phyloP scores from a whole-genome alignment of 306 rosid species.

The Acacia melanoxylon region DNA sequence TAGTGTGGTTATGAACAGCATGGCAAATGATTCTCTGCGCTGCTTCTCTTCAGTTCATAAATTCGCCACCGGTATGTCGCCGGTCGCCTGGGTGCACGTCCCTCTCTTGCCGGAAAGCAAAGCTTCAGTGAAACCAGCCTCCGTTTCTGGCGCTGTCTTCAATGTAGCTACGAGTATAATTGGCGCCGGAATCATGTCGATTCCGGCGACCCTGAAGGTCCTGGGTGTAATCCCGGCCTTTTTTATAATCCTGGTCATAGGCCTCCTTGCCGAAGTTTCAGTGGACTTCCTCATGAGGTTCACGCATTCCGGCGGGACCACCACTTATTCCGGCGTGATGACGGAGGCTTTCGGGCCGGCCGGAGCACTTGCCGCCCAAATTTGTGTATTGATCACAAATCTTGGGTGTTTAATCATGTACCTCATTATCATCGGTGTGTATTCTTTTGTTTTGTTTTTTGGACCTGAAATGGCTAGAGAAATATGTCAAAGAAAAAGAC shows the following conservation, averaged over 20 bases:
- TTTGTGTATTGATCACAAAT: slow-evolving; percentile 70
- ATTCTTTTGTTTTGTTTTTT: neutral
- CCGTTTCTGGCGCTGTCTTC: slow-evolving; percentile 77
- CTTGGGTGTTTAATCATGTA: slow-evolving; percentile 86
- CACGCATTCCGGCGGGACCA: slow-evolving; percentile 64
- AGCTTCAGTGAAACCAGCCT: slow-evolving; percentile 32
- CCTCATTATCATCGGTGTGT: slow-evolving; percentile 70
- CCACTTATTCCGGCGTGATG: slow-evolving; percentile 87
- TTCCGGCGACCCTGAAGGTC: slow-evolving; percentile 85
- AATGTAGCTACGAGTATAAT: slow-evolving; percentile 82
- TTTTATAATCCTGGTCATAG: slow-evolving; percentile 56
- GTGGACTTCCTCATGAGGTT: slow-evolving; percentile 82
- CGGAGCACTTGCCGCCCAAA: slow-evolving; percentile 66
- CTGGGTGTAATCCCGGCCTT: slow-evolving; percentile 80
- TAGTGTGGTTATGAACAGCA: neutral
- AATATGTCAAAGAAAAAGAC: neutral
- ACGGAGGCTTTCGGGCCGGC: slow-evolving; percentile 70
- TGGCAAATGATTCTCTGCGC: neutral
- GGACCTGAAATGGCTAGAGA: neutral
- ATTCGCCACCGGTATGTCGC: slow-evolving; percentile 50
- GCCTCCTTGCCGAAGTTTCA: slow-evolving; percentile 56
- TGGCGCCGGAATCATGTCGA: slow-evolving; percentile 97
- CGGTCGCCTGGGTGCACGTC: slow-evolving; percentile 35
- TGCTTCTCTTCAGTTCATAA: neutral
- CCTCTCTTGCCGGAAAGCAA: slow-evolving; percentile 50